Conservation (phyloP, 2,329 filamentous ascomycete species). For the Fusarium sp. region DNA sequence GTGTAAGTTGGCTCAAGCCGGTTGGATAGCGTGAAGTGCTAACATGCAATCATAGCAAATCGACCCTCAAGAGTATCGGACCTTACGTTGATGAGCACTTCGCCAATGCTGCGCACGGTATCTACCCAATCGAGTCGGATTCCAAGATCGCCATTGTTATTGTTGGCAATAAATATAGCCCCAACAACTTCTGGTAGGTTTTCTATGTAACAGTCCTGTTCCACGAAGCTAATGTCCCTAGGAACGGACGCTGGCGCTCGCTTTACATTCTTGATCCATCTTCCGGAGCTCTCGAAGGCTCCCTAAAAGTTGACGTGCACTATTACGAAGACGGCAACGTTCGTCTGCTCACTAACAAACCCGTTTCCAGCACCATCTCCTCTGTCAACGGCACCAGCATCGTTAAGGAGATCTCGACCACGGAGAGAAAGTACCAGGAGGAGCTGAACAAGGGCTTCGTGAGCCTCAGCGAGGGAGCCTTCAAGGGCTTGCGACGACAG, state of each 20-base stretch:
- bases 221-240: slow-evolving; percentile 46
- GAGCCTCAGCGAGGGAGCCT: slow-evolving; percentile 88
- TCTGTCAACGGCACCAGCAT: slow-evolving; percentile 73
- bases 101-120: slow-evolving; percentile 79
- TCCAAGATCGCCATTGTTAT: slow-evolving; percentile 80
- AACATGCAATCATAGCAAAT: slow-evolving; percentile 67
- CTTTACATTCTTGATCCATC: slow-evolving; percentile 80
- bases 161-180: slow-evolving; percentile 96
- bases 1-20: slow-evolving; percentile 65
- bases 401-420: slow-evolving; percentile 76
- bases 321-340: slow-evolving; percentile 99
- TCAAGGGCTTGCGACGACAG: slow-evolving; percentile 91
- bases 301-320: slow-evolving; percentile 93
- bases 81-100: slow-evolving; percentile 89
- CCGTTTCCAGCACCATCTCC: slow-evolving; percentile 68
- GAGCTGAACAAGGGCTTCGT: slow-evolving; percentile 92
- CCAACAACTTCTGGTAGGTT: slow-evolving; percentile 91
- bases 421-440: slow-evolving; percentile 94
- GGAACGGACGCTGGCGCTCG: slow-evolving; percentile 96
- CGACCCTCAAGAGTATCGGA: slow-evolving; percentile 78
- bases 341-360: slow-evolving; percentile 87
- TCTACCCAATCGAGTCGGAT: slow-evolving; percentile 81
- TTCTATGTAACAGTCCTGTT: background rate
- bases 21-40: background rate
- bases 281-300: slow-evolving; percentile 74